Conservation (phyloP, 306 rosid species). For the Ormosia emarginata region DNA sequence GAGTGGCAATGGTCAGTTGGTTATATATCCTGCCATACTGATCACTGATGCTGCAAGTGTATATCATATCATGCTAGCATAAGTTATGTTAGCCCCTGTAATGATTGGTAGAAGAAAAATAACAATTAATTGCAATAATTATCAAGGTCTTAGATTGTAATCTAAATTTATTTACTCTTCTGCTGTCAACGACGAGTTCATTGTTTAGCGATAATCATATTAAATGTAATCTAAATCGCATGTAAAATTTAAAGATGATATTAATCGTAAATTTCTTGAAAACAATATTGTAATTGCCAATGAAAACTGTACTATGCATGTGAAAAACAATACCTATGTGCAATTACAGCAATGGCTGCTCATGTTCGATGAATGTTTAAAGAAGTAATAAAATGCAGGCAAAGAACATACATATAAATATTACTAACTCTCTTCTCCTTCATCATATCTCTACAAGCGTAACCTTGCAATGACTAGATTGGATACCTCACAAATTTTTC, state of each 20-base stretch:
- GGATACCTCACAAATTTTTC: constrained; percentile 69
- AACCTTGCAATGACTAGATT: constrained; percentile 14
- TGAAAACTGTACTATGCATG: not conserved
- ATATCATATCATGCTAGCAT: not conserved
- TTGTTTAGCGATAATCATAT: not conserved
- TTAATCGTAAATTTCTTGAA: not conserved
- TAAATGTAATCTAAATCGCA: not conserved
- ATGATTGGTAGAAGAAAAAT: not conserved
- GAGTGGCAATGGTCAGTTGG: not conserved
- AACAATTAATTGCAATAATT: not conserved
- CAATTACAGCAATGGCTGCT: constrained; percentile 2
- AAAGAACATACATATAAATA: constrained; percentile 20
- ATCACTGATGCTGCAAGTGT: not conserved
- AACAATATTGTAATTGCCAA: not conserved
- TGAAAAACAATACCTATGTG: not conserved
- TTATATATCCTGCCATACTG: not conserved
- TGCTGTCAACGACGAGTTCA: not conserved
- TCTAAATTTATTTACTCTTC: not conserved
- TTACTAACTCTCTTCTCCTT: constrained; percentile 25
- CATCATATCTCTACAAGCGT: constrained; percentile 13
- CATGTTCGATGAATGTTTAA: not conserved
- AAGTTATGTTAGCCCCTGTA: not conserved
- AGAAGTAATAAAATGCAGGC: not conserved
- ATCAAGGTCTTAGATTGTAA: not conserved
- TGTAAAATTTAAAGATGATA: not conserved